phyloP scores from a whole-genome alignment of 2,329 filamentous ascomycete species.

The Gliomastix tumulicola region DNA sequence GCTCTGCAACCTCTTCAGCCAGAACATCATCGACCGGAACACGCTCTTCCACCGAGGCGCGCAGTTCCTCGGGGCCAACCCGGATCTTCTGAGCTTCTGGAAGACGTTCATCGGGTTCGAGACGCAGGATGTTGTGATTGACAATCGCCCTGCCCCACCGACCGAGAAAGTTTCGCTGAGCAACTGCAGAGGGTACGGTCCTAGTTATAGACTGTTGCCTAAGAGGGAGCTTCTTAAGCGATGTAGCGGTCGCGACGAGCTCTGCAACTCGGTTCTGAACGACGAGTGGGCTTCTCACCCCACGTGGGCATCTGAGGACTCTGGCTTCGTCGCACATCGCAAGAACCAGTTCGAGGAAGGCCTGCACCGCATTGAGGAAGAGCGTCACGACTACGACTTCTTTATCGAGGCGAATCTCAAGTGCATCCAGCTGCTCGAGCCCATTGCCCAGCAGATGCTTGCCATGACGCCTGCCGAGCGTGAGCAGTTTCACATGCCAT shows the following conservation, averaged over 20 bases:
- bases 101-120: constrained; percentile 77
- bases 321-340: constrained; percentile 91
- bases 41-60: constrained; percentile 77
- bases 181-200: constrained; percentile 91
- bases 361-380: constrained; percentile 92
- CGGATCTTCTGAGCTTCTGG: constrained; percentile 85
- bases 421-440: constrained; percentile 92
- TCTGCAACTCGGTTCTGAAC: constrained; percentile 89
- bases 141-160: constrained; percentile 70
- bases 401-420: constrained; percentile 94
- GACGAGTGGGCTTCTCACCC: constrained; percentile 98
- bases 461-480: constrained; percentile 70
- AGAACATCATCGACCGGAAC: constrained; percentile 83
- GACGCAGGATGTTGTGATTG: constrained; percentile 68
- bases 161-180: constrained; percentile 82
- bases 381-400: constrained; percentile 97
- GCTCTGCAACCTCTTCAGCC: constrained; percentile 89
- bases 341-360: constrained; percentile 96
- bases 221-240: constrained; percentile 85
- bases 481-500: constrained; percentile 69
- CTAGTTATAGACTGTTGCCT: constrained; percentile 88
- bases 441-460: constrained; percentile 84
- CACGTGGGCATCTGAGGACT: constrained; percentile 97
- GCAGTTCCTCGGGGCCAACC: constrained; percentile 80
- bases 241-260: constrained; percentile 89